These are phyloP conservation scores for Corrigiola litoralis DNA, from an alignment of 179 eudicot genomes.

Conservation along the genomic window DNA sequence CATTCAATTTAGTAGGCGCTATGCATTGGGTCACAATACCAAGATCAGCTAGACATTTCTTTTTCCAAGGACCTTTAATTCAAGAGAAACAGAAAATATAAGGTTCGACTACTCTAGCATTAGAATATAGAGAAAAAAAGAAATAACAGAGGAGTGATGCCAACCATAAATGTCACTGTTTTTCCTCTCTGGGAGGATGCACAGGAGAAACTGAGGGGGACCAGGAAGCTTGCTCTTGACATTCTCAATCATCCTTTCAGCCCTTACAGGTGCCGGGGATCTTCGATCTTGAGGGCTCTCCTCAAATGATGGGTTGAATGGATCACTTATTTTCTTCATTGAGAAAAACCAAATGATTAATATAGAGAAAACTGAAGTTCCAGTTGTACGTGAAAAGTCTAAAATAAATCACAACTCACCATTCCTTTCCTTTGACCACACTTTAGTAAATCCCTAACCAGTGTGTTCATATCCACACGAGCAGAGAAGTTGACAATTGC, in stretches of 20 bases:
- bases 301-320: conserved; percentile 53
- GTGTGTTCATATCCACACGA: conserved; percentile 52
- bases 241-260: conserved; percentile 68
- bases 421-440: conserved; percentile 72
- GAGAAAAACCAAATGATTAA: not conserved
- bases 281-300: conserved; percentile 57
- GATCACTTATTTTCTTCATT: conserved; percentile 41
- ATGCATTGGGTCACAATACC: conserved; percentile 83
- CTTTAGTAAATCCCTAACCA: conserved; percentile 53
- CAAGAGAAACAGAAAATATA: not conserved
- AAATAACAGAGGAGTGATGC: not conserved
- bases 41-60: conserved; percentile 52
- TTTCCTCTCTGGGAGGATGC: conserved; percentile 85
- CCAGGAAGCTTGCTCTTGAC: conserved; percentile 63
- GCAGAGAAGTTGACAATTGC: conserved; percentile 84
- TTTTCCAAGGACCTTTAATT: conserved; percentile 77
- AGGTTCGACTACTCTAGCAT: not conserved
- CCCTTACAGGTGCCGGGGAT: conserved; percentile 60
- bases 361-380: not conserved
- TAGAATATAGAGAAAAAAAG: not conserved
- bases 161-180: conserved; percentile 75
- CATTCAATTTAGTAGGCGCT: conserved; percentile 71
- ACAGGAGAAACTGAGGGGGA: conserved; percentile 71
- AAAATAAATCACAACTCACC: conserved; percentile 32
- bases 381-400: not conserved